phyloP scores from a whole-genome alignment of 306 rosid species.

The Acacia confusa region DNA sequence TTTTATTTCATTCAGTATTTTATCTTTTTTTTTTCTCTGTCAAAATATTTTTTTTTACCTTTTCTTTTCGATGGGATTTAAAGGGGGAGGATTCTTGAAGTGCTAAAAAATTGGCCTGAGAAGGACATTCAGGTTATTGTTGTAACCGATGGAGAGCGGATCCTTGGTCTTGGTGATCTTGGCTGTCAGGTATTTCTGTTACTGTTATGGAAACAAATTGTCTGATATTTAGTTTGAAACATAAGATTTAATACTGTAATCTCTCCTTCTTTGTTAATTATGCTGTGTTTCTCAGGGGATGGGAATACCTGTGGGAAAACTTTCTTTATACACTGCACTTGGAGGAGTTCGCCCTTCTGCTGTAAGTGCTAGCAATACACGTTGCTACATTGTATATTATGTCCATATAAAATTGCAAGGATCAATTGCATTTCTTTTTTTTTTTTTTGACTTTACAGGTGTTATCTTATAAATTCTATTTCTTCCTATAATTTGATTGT shows the following conservation, averaged over 20 bases:
- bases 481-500: conserved; percentile 14
- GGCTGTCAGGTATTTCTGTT: conserved; percentile 81
- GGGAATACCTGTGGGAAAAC: conserved; percentile 99
- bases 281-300: conserved; percentile 71
- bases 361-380: conserved; percentile 55
- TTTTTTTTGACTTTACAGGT: not conserved
- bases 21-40: conserved; percentile 10
- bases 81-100: conserved; percentile 94
- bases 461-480: not conserved
- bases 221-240: conserved; percentile 22
- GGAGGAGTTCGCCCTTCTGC: conserved; percentile 99
- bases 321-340: conserved; percentile 88
- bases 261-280: conserved; percentile 7
- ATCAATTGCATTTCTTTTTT: not conserved
- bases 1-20: not conserved
- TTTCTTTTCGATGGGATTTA: conserved; percentile 15
- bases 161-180: conserved; percentile 94
- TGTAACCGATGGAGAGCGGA: conserved; percentile 96
- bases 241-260: conserved; percentile 15
- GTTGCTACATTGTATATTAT: conserved; percentile 2
- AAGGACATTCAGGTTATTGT: conserved; percentile 94
- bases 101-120: conserved; percentile 95
- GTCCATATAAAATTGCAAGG: not conserved
- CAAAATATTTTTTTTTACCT: not conserved
- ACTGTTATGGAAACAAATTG: not conserved